Evolutionary conservation across 805 yeast genomes (phyloP).

Genomic region (Candida pini): DNA sequence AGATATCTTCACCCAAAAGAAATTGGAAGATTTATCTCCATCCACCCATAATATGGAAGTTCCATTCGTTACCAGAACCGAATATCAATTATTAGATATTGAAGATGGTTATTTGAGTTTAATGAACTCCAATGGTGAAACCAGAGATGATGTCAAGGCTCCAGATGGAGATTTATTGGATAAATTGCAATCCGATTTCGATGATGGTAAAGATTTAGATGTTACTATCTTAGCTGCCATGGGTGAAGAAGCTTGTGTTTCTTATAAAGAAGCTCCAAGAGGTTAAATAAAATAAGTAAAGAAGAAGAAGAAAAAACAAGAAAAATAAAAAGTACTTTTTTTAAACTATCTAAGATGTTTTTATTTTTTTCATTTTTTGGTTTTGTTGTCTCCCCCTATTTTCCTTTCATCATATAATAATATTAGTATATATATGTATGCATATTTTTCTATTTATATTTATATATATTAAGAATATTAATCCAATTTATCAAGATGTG

Average conservation of each 20-base stretch:
- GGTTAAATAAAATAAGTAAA: constrained; percentile 19
- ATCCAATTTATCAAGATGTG: constrained; percentile 57
- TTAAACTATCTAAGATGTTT: not conserved
- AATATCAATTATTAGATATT: constrained; percentile 94
- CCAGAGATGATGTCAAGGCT: constrained; percentile 97
- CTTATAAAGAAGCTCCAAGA: constrained; percentile 98
- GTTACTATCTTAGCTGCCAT: constrained; percentile 96
- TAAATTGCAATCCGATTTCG: constrained; percentile 85
- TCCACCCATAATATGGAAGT: constrained; percentile 99
- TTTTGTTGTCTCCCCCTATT: no score
- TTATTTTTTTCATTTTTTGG: no score
- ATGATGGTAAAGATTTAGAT: constrained; percentile 95
- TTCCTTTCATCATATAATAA: not conserved
- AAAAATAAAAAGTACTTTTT: not conserved
- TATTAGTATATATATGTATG: not conserved
- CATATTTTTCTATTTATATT: not conserved
- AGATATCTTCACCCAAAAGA: constrained; percentile 98
- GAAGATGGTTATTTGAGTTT: constrained; percentile 97
- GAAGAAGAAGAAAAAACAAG: constrained; percentile 1
- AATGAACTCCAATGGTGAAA: constrained; percentile 96
- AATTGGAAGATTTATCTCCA: constrained; percentile 99
- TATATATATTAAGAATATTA: constrained; percentile 18
- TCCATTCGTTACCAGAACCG: constrained; percentile 94
- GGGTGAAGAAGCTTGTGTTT: constrained; percentile 99
- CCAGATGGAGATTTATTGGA: constrained; percentile 99